Percentiles rank a stretch among this genome's conserved stretches.
These are phyloP conservation scores for Hypoxylon sp. DNA, from an alignment of 2,329 filamentous ascomycete species.

Conservation along the genomic window DNA sequence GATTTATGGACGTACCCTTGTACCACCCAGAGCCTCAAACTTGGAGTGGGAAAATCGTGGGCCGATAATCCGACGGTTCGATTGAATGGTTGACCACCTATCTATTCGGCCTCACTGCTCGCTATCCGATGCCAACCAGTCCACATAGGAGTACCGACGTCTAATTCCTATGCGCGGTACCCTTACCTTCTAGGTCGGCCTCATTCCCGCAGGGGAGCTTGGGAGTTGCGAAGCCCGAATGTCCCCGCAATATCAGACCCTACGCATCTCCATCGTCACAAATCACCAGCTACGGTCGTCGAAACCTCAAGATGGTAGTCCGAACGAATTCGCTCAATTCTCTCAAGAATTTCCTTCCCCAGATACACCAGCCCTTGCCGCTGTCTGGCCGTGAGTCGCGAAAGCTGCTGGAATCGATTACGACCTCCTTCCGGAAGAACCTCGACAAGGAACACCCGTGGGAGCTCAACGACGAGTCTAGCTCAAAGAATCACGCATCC, in stretches of 20 bases:
- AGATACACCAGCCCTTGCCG: constrained; percentile 65
- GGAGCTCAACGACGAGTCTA: constrained; percentile 49
- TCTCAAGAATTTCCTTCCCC: constrained; percentile 57
- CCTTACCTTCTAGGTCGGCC: neutral
- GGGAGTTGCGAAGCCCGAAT: constrained; percentile 7
- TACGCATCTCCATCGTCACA: constrained; percentile 14
- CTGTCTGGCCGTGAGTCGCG: constrained; percentile 64
- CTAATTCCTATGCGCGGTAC: neutral
- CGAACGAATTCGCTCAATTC: constrained; percentile 55
- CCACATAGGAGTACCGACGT: neutral
- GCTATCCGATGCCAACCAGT: constrained; percentile 4
- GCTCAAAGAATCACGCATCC: constrained; percentile 24
- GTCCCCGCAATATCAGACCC: constrained; percentile 11
- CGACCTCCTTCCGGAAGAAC: constrained; percentile 67
- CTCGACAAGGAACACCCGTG: constrained; percentile 70
- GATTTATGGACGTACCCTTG: constrained; percentile 2
- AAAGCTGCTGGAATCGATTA: constrained; percentile 68
- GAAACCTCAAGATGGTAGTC: constrained; percentile 45
- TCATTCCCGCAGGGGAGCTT: neutral
- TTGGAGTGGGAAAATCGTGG: neutral
- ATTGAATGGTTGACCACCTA: neutral
- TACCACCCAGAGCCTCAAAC: neutral
- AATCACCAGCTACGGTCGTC: constrained; percentile 1
- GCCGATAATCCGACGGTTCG: neutral
- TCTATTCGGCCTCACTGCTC: neutral